These are phyloP conservation scores for Neonectria ditissima DNA, from an alignment of 2,329 filamentous ascomycete species.

Conservation along the genomic window DNA sequence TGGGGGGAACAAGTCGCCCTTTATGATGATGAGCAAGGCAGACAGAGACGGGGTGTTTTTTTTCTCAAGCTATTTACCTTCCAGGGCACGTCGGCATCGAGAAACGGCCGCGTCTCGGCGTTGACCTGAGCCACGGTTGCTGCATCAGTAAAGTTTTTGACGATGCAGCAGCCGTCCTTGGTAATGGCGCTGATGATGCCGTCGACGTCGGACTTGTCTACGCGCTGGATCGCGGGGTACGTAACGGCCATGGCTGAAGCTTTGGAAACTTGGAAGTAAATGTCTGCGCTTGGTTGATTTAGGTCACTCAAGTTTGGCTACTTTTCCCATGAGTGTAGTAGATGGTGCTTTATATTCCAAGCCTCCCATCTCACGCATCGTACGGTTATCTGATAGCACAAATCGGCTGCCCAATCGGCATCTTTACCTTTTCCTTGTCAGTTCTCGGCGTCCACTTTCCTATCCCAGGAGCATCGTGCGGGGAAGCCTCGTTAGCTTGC, in stretches of 20 bases:
- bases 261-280: neutral
- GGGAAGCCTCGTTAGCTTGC: constrained; percentile 3
- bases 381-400: constrained; percentile 6
- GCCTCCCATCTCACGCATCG: neutral
- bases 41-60: neutral
- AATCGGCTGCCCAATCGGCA: neutral
- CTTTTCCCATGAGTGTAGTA: neutral
- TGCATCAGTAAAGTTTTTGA: constrained; percentile 21
- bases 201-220: constrained; percentile 17
- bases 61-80: neutral
- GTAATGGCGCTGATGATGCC: constrained; percentile 18
- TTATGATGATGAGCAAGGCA: neutral
- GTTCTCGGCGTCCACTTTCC: constrained; percentile 19
- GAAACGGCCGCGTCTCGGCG: constrained; percentile 20
- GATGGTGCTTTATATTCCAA: constrained; percentile 9
- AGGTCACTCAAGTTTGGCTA: neutral
- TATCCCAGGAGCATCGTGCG: constrained; percentile 15
- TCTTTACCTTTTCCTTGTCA: neutral
- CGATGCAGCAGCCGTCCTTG: constrained; percentile 20
- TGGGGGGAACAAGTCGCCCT: constrained; percentile 22
- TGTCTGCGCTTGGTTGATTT: neutral
- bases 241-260: constrained; percentile 14
- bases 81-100: constrained; percentile 24
- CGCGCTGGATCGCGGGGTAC: constrained; percentile 18
- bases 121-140: constrained; percentile 17